Percentiles rank a stretch among this genome's conserved stretches.
These are phyloP conservation scores for Sanchytrium tribonematis DNA, from an alignment of 371 early-diverging fungal genomes.

Conservation along the genomic window DNA sequence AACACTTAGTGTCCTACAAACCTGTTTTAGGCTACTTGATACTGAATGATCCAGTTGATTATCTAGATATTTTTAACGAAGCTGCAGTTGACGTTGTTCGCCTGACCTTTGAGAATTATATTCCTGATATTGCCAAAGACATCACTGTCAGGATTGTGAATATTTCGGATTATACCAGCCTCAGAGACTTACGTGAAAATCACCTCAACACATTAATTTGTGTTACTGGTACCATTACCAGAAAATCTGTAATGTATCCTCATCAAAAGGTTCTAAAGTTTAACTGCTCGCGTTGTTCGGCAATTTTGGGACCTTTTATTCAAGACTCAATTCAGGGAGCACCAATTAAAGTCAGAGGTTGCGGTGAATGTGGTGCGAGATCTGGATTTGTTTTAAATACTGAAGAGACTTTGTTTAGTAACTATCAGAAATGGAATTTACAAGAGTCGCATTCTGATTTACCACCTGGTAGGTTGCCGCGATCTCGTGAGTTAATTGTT, in stretches of 20 bases:
- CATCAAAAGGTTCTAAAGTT: constrained; percentile 89
- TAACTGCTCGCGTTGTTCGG: constrained; percentile 83
- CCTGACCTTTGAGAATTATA: constrained; percentile 72
- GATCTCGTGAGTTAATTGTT: constrained; percentile 79
- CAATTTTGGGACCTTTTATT: constrained; percentile 76
- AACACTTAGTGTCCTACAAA: constrained; percentile 39
- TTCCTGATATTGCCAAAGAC: constrained; percentile 48
- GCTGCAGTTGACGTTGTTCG: constrained; percentile 69
- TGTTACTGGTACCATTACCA: constrained; percentile 82
- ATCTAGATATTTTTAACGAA: constrained; percentile 68
- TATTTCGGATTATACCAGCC: constrained; percentile 48
- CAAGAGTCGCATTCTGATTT: constrained; percentile 96
- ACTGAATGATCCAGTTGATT: constrained; percentile 53
- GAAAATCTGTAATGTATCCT: constrained; percentile 83
- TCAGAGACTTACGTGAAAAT: constrained; percentile 69
- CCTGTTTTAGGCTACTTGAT: constrained; percentile 58
- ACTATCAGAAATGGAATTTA: constrained; percentile 89
- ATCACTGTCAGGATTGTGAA: constrained; percentile 83
- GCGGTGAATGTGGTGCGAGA: constrained; percentile 72
- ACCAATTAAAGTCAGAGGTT: constrained; percentile 44
- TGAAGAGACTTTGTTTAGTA: constrained; percentile 81
- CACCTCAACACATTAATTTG: constrained; percentile 82
- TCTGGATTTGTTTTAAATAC: constrained; percentile 76
- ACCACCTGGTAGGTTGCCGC: constrained; percentile 86
- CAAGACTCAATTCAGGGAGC: constrained; percentile 51